Conservation (phyloP, 805 yeast species). For the Peterozyma xylosa region DNA sequence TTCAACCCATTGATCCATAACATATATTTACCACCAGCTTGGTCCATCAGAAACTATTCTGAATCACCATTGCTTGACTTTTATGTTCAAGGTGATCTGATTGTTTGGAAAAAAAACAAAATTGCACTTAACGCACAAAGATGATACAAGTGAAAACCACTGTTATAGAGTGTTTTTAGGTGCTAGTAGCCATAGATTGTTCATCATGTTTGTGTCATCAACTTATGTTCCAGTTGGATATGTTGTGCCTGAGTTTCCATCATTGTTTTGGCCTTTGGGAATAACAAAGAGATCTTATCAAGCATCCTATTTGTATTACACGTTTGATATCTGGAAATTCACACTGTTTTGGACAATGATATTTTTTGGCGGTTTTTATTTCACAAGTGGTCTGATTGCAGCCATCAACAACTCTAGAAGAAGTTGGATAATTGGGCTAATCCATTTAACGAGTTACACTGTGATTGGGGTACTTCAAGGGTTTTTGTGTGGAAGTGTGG, state of each 20-base stretch:
- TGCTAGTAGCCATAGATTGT: too few species aligned
- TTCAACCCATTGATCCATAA: too few species aligned
- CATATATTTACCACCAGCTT: too few species aligned
- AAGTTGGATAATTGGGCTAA: slow-evolving; percentile 22
- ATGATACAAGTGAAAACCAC: too few species aligned
- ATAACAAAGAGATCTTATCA: slow-evolving; percentile 23
- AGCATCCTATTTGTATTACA: slow-evolving; percentile 56
- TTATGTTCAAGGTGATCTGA: too few species aligned
- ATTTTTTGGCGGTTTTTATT: slow-evolving; percentile 54
- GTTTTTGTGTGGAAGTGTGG: slow-evolving; percentile 62
- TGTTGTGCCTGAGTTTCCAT: slow-evolving; percentile 71
- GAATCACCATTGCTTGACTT: too few species aligned
- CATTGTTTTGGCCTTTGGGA: slow-evolving; percentile 64
- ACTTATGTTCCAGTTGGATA: slow-evolving; percentile 75
- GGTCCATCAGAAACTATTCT: too few species aligned
- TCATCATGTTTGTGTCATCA: slow-evolving; percentile 29
- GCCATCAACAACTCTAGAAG: slow-evolving; percentile 37
- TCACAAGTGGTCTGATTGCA: slow-evolving; percentile 59
- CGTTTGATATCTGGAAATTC: slow-evolving; percentile 73
- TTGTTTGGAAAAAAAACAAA: too few species aligned
- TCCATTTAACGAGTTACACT: slow-evolving; percentile 40
- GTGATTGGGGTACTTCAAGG: slow-evolving; percentile 58
- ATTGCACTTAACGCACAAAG: too few species aligned
- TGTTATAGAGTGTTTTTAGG: too few species aligned
- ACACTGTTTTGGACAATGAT: slow-evolving; percentile 79